Conservation (phyloP, 495 filamentous ascomycete species). For the Neurospora sp. region DNA sequence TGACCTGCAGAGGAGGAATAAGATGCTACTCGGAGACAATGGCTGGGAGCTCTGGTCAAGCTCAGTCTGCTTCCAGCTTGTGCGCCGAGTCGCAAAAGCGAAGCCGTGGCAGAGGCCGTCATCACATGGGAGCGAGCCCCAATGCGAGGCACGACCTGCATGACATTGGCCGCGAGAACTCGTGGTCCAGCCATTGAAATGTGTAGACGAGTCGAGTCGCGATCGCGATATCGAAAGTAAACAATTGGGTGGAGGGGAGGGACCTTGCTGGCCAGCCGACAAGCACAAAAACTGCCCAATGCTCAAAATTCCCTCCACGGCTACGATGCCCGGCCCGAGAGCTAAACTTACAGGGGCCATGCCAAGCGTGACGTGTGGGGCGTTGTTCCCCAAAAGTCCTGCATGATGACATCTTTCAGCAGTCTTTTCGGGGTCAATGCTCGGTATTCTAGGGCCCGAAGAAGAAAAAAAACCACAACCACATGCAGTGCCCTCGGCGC, state of each 20-base stretch:
- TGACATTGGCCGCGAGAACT: conserved; percentile 5
- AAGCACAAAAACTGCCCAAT: background rate
- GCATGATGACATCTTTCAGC: conserved; percentile 19
- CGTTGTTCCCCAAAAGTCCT: background rate
- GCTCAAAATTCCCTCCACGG: background rate
- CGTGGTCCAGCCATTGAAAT: conserved; percentile 11
- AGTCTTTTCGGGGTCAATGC: background rate
- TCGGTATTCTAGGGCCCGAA: background rate
- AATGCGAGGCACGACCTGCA: background rate
- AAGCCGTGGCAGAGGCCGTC: background rate
- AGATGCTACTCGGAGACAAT: conserved; percentile 8
- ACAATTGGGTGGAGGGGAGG: background rate
- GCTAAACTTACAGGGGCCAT: background rate
- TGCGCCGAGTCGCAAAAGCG: background rate
- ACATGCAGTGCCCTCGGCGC: too few relatives aligned
- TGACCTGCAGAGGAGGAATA: conserved; percentile 5
- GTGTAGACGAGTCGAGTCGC: background rate
- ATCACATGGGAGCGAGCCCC: conserved; percentile 1
- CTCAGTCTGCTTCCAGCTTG: background rate
- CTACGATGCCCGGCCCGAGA: background rate
- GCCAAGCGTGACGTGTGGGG: background rate
- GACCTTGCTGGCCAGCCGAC: background rate
- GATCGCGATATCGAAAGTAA: background rate
- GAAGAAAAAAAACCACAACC: background rate
- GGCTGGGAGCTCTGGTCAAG: background rate